Conservation (phyloP, 1,284 basidiomycete species). For the Schizophyllum amplum region DNA sequence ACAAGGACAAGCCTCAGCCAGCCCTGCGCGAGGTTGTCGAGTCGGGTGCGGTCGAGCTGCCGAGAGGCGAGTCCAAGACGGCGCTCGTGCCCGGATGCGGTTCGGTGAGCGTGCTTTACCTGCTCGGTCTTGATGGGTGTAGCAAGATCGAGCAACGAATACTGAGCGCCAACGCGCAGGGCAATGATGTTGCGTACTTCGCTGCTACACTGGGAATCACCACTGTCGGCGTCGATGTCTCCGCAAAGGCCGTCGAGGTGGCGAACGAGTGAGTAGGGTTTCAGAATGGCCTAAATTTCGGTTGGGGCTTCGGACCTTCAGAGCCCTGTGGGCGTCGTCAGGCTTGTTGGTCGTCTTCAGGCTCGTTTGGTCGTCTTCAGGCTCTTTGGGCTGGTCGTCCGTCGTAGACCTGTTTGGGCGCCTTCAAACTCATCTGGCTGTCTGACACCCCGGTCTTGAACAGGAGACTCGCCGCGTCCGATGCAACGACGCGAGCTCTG, state of each 20-base stretch:
- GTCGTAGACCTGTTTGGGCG: too few relatives aligned
- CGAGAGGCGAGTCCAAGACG: slow-evolving; percentile 17
- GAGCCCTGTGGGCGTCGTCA: too few relatives aligned
- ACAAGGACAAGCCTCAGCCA: slow-evolving; percentile 30
- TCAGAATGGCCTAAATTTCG: too few relatives aligned
- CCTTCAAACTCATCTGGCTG: too few relatives aligned
- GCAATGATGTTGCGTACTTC: slow-evolving; percentile 57
- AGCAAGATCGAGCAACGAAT: too few relatives aligned
- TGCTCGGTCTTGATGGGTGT: not conserved
- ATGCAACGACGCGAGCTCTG: slow-evolving; percentile 17
- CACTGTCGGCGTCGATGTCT: slow-evolving; percentile 48
- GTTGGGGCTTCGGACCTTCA: too few relatives aligned
- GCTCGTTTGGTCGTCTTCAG: too few relatives aligned
- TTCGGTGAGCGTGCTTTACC: slow-evolving; percentile 33
- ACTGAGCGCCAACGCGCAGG: slow-evolving; percentile 28
- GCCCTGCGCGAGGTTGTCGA: slow-evolving; percentile 47
- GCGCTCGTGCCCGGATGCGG: slow-evolving; percentile 73
- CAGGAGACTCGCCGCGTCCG: too few relatives aligned
- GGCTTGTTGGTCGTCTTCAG: too few relatives aligned
- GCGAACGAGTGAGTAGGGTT: slow-evolving; percentile 44
- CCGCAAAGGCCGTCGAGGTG: slow-evolving; percentile 41
- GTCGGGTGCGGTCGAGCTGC: slow-evolving; percentile 38
- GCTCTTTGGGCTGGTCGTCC: too few relatives aligned
- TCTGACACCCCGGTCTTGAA: too few relatives aligned
- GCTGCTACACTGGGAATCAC: slow-evolving; percentile 41